Evolutionary conservation across 257 asterid genomes (phyloP), one percentile per base, ranked within the genome.

Genomic region (Nicotiana sylvestris): DNA sequence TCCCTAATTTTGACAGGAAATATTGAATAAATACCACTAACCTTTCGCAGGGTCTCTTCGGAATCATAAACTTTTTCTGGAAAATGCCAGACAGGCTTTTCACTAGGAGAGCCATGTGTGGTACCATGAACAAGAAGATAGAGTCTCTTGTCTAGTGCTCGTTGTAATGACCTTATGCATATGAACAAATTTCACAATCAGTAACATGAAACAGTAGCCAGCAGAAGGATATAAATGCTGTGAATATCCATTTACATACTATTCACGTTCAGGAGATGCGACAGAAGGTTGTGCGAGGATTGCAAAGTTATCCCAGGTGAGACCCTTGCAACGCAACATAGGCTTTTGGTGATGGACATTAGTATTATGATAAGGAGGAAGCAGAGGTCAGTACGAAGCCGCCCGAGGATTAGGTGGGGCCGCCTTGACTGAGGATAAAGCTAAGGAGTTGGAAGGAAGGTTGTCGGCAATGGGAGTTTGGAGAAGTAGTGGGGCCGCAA

Each of bases 131-230:
- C 76, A 55, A 96, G 97, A 87, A 94, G 99, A 90, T 92, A 96
- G 76, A 96, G 98, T 86, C 98, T 91, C 87, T 85, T 84, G 88
- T 96, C 98, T 78, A 96, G 97, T 61, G 98, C 99, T 86, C 98
- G 88, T 69, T 92, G 92, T 85, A 96, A 84, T 37, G 99, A 96
- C 92, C 98, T 96, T 78, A 83, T 55, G 35, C 33, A 85, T 74
- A 80, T 70, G 85, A 84, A 66, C 77, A 77, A 82, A 83, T 67
- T 78, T 49, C 61, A 79, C 76, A 66, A 76, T 80, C 46, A 57
- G 43, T 27, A 15, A 27, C 62, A 74, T 49, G 62, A 74, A 49
- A 74, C 4, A 46, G 9, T 49, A 49, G 80, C 61, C 64, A 74
- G 80, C 25, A 8, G 43, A 49, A 27, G 43, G 27, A 15, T 0